Conservation (phyloP, 495 filamentous ascomycete genomes). For the Xylaria sp. region DNA sequence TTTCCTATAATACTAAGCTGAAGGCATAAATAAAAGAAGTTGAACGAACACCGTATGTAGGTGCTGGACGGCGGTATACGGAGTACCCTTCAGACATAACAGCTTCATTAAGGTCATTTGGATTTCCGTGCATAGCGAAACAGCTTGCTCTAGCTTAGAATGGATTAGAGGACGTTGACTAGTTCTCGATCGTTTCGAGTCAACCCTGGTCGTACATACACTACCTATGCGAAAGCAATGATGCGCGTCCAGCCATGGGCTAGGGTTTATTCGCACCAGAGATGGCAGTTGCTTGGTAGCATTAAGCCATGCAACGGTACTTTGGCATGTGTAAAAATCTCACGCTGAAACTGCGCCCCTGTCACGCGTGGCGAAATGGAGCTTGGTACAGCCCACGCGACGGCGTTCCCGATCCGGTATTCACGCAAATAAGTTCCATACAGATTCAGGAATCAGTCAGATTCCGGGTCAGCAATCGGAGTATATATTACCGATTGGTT, state of each 20-base stretch:
- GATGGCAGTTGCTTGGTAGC: background rate
- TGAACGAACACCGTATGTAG: background rate
- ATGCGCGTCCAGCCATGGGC: background rate
- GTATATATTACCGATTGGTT: background rate
- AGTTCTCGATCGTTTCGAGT: background rate
- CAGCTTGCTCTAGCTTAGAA: background rate
- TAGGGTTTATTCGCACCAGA: background rate
- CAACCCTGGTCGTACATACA: background rate
- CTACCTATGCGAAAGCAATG: background rate
- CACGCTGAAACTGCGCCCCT: background rate
- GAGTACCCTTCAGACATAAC: background rate
- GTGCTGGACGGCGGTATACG: background rate
- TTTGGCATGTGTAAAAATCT: slow-evolving; percentile 18
- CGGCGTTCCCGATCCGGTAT: background rate
- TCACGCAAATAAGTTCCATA: slow-evolving; percentile 2
- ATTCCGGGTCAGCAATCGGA: background rate
- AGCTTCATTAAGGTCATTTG: background rate
- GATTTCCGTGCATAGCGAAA: background rate
- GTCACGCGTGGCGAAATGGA: too few species aligned
- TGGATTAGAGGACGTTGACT: background rate
- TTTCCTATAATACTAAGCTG: background rate
- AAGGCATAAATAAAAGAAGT: background rate
- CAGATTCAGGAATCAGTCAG: background rate
- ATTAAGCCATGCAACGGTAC: background rate
- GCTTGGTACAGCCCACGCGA: background rate